These are phyloP conservation scores for Calonectria pseudoturangicola DNA, from an alignment of 2,329 filamentous ascomycete genomes.

Conservation along the genomic window DNA sequence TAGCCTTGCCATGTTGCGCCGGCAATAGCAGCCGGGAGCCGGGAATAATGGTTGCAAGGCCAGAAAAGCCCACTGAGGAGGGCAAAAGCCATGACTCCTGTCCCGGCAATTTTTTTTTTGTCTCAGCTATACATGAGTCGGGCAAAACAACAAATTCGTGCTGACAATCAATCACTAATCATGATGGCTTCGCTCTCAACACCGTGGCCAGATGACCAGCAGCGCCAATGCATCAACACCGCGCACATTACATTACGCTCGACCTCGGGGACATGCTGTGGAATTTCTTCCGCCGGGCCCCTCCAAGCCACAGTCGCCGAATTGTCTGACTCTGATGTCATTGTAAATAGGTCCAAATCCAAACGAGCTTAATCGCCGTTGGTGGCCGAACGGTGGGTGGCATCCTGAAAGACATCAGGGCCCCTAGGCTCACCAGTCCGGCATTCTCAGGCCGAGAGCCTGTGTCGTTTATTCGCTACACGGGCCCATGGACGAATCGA, in stretches of 20 bases:
- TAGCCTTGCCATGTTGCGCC: slow-evolving; percentile 41
- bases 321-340: slow-evolving; percentile 50
- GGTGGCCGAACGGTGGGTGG: slow-evolving; percentile 39
- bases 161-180: slow-evolving; percentile 20
- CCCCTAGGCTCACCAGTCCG: slow-evolving; percentile 25
- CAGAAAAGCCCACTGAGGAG: not conserved
- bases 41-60: slow-evolving; percentile 43
- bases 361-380: slow-evolving; percentile 44
- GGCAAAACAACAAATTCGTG: not conserved
- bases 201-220: slow-evolving; percentile 5
- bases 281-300: slow-evolving; percentile 1
- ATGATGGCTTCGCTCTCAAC: slow-evolving; percentile 4
- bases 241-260: not conserved
- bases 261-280: slow-evolving; percentile 23
- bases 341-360: slow-evolving; percentile 36
- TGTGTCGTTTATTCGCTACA: slow-evolving; percentile 26
- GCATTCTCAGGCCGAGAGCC: slow-evolving; percentile 43
- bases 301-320: slow-evolving; percentile 41
- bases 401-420: slow-evolving; percentile 31
- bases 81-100: not conserved
- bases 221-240: not conserved
- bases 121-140: not conserved
- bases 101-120: not conserved
- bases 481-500: slow-evolving; percentile 29
- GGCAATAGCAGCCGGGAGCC: slow-evolving; percentile 46